Evolutionary conservation across 306 rosid species (phyloP), one percentile per base, ranked within the genome.

Genomic region (Fragaria ananassa): DNA sequence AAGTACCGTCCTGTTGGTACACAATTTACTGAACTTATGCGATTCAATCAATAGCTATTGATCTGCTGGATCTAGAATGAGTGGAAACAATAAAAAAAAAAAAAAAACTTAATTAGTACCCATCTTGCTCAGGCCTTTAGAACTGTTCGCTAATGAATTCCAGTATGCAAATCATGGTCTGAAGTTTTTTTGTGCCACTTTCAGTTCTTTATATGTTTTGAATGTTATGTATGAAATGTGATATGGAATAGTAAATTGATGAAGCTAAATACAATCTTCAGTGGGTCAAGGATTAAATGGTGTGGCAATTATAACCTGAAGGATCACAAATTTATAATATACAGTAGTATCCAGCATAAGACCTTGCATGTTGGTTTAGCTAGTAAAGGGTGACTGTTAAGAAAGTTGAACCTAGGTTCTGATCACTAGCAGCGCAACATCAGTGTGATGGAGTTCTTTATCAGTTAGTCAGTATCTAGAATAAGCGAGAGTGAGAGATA

Each of bases 11-110:
- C 19, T 21, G 44, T 54, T 41, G 51, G 54, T 68, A 42, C 37
- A 21, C 56, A 19, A 27, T 71, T 10, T 35, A 21, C 63, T 11
- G 13, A 17, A 71, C 27, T 35, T 71, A 15, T 2, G 37, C 31
- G 44, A 34, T 61, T 1, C 47, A 42, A 39, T 1, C 47, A 42
- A 39, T 15, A 0, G 15, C 35, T 29, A 58, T 61, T 18, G 56
- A n/a, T 74, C 70, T 57, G 27, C 29, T 15, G 68, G 63, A 29
- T 74, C 46, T 58, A 60, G 44, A 41, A 44, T 44, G 58, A 44
- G n/a, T 62, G 34, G 6, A 74, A 72, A 41, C 8, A 2, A 19
- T 17, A 53, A 39, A 8, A 3, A 11, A 15, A 46, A 34, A 41
- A n/a, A 4, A 71, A n/a, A 11, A 6, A 21, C 50, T n/a, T 13